Percentiles rank a stretch among this genome's conserved stretches.
Conservation (phyloP, 805 yeast genomes). For the Candida quercuum region DNA sequence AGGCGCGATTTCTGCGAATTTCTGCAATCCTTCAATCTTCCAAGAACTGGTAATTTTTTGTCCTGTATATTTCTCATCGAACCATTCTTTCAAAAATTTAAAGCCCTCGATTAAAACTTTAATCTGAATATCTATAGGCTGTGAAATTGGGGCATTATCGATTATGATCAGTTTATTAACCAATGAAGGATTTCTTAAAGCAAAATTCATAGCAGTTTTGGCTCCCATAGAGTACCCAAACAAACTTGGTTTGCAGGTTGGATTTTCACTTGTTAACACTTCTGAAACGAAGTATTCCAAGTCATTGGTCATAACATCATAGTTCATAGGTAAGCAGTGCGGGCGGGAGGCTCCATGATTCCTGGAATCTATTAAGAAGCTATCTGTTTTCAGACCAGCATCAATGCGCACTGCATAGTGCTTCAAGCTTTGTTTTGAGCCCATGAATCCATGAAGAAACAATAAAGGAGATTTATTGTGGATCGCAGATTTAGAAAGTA, state of each 20-base stretch:
- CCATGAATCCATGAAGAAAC: slow-evolving; percentile 45
- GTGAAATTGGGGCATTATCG: slow-evolving; percentile 39
- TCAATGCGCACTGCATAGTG: slow-evolving; percentile 32
- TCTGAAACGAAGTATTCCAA: slow-evolving; percentile 30
- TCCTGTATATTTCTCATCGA: not conserved
- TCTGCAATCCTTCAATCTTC: not conserved
- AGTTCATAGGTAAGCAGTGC: slow-evolving; percentile 37
- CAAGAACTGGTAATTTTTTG: not conserved
- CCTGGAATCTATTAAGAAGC: slow-evolving; percentile 40
- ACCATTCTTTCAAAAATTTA: not conserved
- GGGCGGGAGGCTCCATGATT: slow-evolving; percentile 41
- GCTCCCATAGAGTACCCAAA: slow-evolving; percentile 52
- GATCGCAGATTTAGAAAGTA: not conserved
- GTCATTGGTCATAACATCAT: slow-evolving; percentile 36
- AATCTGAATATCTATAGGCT: not conserved
- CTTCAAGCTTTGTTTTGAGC: slow-evolving; percentile 36
- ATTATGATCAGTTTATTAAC: slow-evolving; percentile 35
- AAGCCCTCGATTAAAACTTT: not conserved
- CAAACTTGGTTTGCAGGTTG: slow-evolving; percentile 23
- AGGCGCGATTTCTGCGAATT: not conserved
- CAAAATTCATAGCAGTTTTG: slow-evolving; percentile 40
- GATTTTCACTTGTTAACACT: slow-evolving; percentile 11
- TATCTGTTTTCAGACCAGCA: slow-evolving; percentile 25
- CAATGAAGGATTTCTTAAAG: slow-evolving; percentile 33
- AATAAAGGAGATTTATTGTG: slow-evolving; percentile 26